Conservation (phyloP, 495 filamentous ascomycete species). For the Penicillium waksmanii region DNA sequence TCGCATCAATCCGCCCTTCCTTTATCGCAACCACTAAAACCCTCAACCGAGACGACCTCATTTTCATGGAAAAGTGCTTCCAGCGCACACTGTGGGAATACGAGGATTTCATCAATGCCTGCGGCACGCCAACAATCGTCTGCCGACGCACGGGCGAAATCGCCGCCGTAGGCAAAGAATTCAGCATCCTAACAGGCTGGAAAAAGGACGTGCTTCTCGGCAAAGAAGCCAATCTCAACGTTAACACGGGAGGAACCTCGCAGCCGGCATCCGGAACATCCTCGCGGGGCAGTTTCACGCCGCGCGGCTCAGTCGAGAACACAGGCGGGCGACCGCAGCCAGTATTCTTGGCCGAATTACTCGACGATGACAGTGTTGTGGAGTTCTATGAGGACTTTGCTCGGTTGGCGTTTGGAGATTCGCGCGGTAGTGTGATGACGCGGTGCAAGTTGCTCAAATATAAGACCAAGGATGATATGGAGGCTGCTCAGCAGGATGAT, state of each 20-base stretch:
- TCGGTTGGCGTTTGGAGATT: slow-evolving; percentile 85
- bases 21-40: slow-evolving; percentile 88
- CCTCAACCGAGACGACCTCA: slow-evolving; percentile 80
- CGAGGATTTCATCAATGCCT: slow-evolving; percentile 85
- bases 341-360: slow-evolving; percentile 86
- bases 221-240: slow-evolving; percentile 84
- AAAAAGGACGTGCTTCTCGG: slow-evolving; percentile 87
- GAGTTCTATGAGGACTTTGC: slow-evolving; percentile 97
- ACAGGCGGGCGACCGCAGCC: slow-evolving; percentile 59
- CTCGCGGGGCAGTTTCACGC: slow-evolving; percentile 55
- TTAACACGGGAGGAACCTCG: slow-evolving; percentile 65
- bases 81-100: slow-evolving; percentile 91
- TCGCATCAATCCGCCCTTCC: slow-evolving; percentile 87
- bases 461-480: slow-evolving; percentile 70
- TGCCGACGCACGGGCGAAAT: slow-evolving; percentile 92
- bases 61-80: slow-evolving; percentile 97
- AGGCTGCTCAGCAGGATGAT: slow-evolving; percentile 45
- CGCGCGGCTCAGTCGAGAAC: slow-evolving; percentile 40
- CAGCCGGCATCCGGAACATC: slow-evolving; percentile 33
- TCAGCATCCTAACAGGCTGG: slow-evolving; percentile 92
- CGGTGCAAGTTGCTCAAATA: slow-evolving; percentile 91
- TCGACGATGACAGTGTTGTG: slow-evolving; percentile 91
- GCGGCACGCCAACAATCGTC: slow-evolving; percentile 87
- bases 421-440: slow-evolving; percentile 77
- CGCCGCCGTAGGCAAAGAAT: slow-evolving; percentile 90